Conservation (phyloP, 1,284 basidiomycete species). For the Megacollybia platyphylla region DNA sequence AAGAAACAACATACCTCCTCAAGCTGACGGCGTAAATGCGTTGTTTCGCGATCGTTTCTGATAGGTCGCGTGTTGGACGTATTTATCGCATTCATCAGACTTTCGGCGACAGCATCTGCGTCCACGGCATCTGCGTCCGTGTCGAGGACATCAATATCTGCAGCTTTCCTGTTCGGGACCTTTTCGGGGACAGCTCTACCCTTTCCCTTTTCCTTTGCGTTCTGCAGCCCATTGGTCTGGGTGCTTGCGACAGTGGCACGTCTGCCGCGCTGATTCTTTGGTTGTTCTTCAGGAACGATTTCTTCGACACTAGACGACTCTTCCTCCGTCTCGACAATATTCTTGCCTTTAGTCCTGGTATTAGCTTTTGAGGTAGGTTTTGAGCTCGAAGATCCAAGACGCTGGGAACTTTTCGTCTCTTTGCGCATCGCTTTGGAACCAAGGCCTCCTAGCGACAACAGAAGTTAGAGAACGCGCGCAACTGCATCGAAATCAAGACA, state of each 20-base stretch:
- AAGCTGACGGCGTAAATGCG: slow-evolving; percentile 14
- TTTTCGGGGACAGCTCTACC: slow-evolving; percentile 11
- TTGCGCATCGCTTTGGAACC: not conserved
- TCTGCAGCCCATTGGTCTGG: slow-evolving; percentile 11
- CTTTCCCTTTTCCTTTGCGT: slow-evolving; percentile 21
- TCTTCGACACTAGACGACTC: slow-evolving; percentile 2
- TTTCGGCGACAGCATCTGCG: not conserved
- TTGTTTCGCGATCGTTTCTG: slow-evolving; percentile 1
- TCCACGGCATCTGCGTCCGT: not conserved
- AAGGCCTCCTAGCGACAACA: too few relatives aligned
- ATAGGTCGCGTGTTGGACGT: not conserved
- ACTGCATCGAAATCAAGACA: not conserved
- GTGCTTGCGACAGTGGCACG: not conserved
- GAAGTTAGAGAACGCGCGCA: not conserved
- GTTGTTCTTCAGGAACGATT: not conserved
- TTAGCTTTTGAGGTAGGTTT: not conserved
- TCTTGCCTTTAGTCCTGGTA: not conserved
- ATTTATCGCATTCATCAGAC: not conserved
- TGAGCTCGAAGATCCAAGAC: not conserved
- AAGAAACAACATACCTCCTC: slow-evolving; percentile 12
- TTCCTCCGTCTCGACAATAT: not conserved
- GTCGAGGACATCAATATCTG: slow-evolving; percentile 6
- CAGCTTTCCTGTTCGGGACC: slow-evolving; percentile 7
- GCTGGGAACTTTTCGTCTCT: not conserved
- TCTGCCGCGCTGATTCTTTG: not conserved